Evolutionary conservation across 495 filamentous ascomycete genomes (phyloP), one percentile per base, ranked within the genome.

Genomic region (Trichocladium uniseriatum): DNA sequence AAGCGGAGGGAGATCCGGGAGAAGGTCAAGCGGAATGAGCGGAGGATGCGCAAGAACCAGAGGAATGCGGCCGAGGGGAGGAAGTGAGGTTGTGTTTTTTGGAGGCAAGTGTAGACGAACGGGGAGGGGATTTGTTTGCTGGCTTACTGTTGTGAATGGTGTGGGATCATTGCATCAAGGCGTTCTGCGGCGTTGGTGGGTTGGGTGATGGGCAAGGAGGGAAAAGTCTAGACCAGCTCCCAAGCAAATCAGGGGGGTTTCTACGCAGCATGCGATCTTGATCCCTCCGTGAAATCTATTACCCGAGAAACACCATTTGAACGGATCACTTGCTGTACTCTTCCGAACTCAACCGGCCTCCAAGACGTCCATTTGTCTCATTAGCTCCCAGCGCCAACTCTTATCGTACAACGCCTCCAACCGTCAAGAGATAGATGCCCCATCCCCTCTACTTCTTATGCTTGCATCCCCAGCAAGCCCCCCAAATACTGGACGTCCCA

Each of bases 21-120:
- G 45, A 64, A 54, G 58, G 69, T 87, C 37, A 80, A 75, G 70
- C 65, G 86, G 51, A 83, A 86, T 58, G 83, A 89, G 69, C 71
- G 66, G 48, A 78, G 80, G 65, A 71, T 76, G 78, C 76, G 82
- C 64, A 77, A 76, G 52, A 89, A 88, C 64, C 72, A 82, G 59
- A 76, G 73, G 61, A 74, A 67, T 54, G 32, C 53, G 9, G 62
- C 62, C 19, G 51, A 69, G 68, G 65, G 60, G 63, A 57, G 37
- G 67, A 62, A 51, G 64, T 53, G 49, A 54, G 45, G 36, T 21
- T 13, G 37, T 28, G 24, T 21, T 5, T 14, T 16, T 20, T 45
- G 7, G n/a, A n/a, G 22, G 21, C 3, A 24, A 38, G 41, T 14
- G 31, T 2, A 27, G 38, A 31, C 13, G 20, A 29, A 15, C 9